These are phyloP conservation scores for Trifolium dubium DNA, from an alignment of 306 rosid species.

Conservation along the genomic window DNA sequence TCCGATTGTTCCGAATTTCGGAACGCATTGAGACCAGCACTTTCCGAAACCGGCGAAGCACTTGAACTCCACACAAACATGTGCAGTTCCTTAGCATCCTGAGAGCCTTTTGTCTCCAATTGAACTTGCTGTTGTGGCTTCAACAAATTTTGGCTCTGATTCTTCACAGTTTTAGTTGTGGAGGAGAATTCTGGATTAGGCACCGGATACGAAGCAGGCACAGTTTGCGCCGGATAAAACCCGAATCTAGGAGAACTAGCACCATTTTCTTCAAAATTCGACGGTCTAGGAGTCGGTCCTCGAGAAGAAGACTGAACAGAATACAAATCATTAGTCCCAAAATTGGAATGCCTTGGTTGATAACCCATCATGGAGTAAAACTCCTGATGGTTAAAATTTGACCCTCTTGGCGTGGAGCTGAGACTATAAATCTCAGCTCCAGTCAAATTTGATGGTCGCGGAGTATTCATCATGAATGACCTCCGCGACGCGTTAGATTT, in stretches of 20 bases:
- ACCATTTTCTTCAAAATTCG: constrained; percentile 74
- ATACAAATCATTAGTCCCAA: constrained; percentile 64
- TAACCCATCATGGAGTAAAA: constrained; percentile 87
- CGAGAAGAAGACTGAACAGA: constrained; percentile 79
- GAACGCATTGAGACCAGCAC: constrained; percentile 66
- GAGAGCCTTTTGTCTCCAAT: constrained; percentile 12
- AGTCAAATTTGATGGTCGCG: constrained; percentile 87
- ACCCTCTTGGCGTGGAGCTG: constrained; percentile 89
- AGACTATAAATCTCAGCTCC: constrained; percentile 94
- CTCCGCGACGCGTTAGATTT: constrained; percentile 82
- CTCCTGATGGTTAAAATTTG: constrained; percentile 78
- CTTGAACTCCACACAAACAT: constrained; percentile 95
- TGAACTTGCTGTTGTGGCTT: constrained; percentile 6
- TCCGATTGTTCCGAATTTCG: constrained; percentile 72
- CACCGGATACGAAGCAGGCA: constrained; percentile 60
- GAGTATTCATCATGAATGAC: constrained; percentile 65
- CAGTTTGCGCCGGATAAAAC: constrained; percentile 61
- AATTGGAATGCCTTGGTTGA: constrained; percentile 71
- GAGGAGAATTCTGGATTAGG: constrained; percentile 83
- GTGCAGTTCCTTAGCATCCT: constrained; percentile 83
- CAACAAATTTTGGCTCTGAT: constrained; percentile 29
- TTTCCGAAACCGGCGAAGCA: constrained; percentile 78
- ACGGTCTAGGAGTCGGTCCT: constrained; percentile 85
- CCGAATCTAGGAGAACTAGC: constrained; percentile 62
- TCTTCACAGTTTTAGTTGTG: background rate